Conservation (phyloP, 75 land plant genomes). For the Picea glauca region DNA sequence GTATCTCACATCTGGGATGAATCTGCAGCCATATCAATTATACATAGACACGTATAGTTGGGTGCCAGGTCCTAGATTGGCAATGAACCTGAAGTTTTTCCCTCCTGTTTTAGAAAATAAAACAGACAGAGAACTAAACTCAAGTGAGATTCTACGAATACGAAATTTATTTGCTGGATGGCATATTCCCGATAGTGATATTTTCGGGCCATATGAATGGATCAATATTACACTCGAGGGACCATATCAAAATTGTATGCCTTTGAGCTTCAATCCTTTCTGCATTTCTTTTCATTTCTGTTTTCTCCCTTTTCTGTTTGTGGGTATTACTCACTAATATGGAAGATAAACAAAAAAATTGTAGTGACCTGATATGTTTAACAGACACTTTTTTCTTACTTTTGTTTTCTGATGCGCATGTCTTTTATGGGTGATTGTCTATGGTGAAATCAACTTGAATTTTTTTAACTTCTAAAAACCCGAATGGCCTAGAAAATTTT, state of each 20-base stretch:
- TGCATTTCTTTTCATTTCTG: too few species aligned
- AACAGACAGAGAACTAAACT: conserved; percentile 25
- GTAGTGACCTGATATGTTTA: too few species aligned
- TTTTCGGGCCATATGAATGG: conserved; percentile 90
- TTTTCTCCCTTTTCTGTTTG: too few species aligned
- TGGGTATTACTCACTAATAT: too few species aligned
- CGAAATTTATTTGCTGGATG: conserved; percentile 45
- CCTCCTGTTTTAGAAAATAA: conserved; percentile 22
- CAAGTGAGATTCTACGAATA: conserved; percentile 55
- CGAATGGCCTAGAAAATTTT: too few species aligned
- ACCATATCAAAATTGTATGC: background rate
- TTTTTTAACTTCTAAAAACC: too few species aligned
- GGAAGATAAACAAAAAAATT: too few species aligned
- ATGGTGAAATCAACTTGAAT: too few species aligned
- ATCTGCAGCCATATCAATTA: conserved; percentile 40
- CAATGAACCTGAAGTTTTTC: conserved; percentile 64
- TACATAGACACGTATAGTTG: conserved; percentile 46
- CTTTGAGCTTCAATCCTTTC: too few species aligned
- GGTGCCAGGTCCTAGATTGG: conserved; percentile 78
- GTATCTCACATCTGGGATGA: conserved; percentile 38
- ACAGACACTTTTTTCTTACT: too few species aligned
- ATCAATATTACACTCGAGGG: conserved; percentile 53
- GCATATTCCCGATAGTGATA: conserved; percentile 39
- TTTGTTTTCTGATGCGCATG: too few species aligned
- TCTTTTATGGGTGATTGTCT: too few species aligned